phyloP scores from a whole-genome alignment of 1,139 yeast species.

The Geotrichum aggregatum region DNA sequence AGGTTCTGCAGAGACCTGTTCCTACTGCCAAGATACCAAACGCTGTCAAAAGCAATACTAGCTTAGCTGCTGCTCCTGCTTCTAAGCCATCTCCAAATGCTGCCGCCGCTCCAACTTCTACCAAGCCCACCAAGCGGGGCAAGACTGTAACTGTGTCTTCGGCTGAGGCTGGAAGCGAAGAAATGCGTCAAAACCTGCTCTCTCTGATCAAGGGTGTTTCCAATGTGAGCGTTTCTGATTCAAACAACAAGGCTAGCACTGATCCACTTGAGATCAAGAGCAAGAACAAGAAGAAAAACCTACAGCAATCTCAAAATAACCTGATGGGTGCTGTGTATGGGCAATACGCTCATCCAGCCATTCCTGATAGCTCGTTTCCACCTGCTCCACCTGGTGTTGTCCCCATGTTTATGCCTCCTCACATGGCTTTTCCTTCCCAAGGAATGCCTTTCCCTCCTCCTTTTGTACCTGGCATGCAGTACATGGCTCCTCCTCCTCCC shows the following conservation, averaged over 20 bases:
- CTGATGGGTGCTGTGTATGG: conserved; percentile 46
- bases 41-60: background rate
- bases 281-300: conserved; percentile 40
- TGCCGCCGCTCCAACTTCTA: conserved; percentile 16
- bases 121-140: conserved; percentile 11
- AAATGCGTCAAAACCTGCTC: conserved; percentile 41
- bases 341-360: conserved; percentile 35
- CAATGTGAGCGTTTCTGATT: conserved; percentile 23
- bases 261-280: conserved; percentile 32
- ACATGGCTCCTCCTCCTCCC: conserved; percentile 24
- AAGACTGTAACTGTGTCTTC: conserved; percentile 10
- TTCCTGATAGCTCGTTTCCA: conserved; percentile 33
- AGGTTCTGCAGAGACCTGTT: conserved; percentile 5
- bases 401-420: conserved; percentile 18
- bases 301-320: conserved; percentile 38
- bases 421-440: conserved; percentile 23
- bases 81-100: background rate
- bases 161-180: conserved; percentile 23
- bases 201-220: conserved; percentile 40
- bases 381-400: conserved; percentile 24
- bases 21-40: too few relatives aligned
- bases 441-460: conserved; percentile 23
- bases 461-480: conserved; percentile 20
- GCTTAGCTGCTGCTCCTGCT: conserved; percentile 12
- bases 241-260: conserved; percentile 21